Conservation (phyloP, 208 protist species). For the Leishmania lainsoni region DNA sequence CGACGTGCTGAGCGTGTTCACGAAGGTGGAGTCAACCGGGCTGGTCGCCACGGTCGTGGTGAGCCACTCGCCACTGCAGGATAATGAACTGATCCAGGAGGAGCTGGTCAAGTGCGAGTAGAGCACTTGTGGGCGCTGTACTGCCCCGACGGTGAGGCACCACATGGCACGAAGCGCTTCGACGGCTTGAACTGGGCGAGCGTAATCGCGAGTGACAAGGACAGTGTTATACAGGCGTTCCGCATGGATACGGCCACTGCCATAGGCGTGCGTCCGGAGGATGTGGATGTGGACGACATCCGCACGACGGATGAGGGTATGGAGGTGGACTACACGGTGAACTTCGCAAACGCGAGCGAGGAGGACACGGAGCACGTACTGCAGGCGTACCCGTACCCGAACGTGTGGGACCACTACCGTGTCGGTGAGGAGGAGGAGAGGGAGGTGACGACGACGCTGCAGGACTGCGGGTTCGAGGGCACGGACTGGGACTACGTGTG, state of each 20-base stretch:
- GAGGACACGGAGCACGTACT: conserved; percentile 9
- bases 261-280: conserved; percentile 19
- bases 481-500: conserved; percentile 60
- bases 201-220: conserved; percentile 21
- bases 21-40: conserved; percentile 12
- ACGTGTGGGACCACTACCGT: conserved; percentile 38
- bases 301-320: conserved; percentile 21
- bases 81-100: conserved; percentile 46
- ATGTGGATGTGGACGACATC: conserved; percentile 34
- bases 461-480: conserved; percentile 60
- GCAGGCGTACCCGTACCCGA: conserved; percentile 28
- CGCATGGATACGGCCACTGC: conserved; percentile 41
- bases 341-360: not conserved
- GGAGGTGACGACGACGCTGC: not conserved
- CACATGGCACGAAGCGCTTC: conserved; percentile 30
- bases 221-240: conserved; percentile 41
- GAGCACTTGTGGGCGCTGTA: conserved; percentile 57
- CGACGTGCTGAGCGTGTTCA: conserved; percentile 31
- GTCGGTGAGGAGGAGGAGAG: not conserved
- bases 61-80: conserved; percentile 42
- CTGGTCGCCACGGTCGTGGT: conserved; percentile 31
- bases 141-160: conserved; percentile 31
- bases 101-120: conserved; percentile 44
- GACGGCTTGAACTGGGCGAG: conserved; percentile 42
- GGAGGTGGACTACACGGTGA: conserved; percentile 41